These are phyloP conservation scores for Bacterosira constricta DNA, from an alignment of 108 stramenopile species.

Conservation along the genomic window DNA sequence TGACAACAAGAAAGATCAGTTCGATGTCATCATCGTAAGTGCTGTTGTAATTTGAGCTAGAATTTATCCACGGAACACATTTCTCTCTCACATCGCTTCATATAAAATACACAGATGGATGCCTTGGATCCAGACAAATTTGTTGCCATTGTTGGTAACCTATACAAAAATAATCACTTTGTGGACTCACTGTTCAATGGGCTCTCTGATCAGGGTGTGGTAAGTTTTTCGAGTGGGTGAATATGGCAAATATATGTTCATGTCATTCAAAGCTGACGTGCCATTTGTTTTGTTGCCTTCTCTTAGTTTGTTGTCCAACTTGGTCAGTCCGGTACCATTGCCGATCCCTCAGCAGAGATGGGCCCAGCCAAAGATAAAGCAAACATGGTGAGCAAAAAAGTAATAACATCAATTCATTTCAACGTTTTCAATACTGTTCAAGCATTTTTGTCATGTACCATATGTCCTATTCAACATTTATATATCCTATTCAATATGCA, in stretches of 20 bases:
- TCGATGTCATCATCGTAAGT: slow-evolving; percentile 33
- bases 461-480: background rate
- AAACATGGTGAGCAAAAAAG: slow-evolving; percentile 5
- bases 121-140: slow-evolving; percentile 39
- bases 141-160: slow-evolving; percentile 22
- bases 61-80: too few species aligned
- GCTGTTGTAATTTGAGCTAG: background rate
- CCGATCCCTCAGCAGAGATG: background rate
- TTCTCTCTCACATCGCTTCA: too few species aligned
- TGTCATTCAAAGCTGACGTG: background rate
- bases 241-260: background rate
- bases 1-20: background rate
- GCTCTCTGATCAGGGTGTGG: slow-evolving; percentile 33
- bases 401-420: too few species aligned
- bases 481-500: background rate
- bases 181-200: slow-evolving; percentile 17
- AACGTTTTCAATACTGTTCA: background rate
- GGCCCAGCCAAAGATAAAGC: slow-evolving; percentile 1
- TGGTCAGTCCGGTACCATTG: background rate
- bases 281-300: background rate
- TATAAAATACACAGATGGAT: too few species aligned
- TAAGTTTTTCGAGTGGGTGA: background rate
- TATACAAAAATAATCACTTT: slow-evolving; percentile 27
- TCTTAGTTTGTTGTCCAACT: slow-evolving; percentile 10
- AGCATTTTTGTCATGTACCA: background rate